phyloP scores from a whole-genome alignment of 1,284 basidiomycete genomes.

The Sparassis latifolia region DNA sequence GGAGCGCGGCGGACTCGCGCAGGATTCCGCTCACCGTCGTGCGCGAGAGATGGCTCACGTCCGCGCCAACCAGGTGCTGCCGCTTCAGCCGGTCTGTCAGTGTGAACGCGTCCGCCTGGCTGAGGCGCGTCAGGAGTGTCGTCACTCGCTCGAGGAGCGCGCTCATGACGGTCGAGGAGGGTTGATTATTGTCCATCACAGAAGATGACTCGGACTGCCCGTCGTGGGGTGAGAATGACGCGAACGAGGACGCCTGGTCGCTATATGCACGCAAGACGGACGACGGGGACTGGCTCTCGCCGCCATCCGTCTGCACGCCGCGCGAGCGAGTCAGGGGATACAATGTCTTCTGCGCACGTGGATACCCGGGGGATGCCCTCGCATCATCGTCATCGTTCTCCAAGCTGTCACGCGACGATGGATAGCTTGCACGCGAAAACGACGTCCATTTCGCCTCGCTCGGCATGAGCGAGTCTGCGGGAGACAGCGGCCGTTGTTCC shows the following conservation, averaged over 20 bases:
- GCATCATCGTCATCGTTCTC: conserved; percentile 40
- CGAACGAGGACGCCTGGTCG: conserved; percentile 34
- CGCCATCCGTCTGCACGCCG: conserved; percentile 70
- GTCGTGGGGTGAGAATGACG: conserved; percentile 39
- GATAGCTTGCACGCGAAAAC: conserved; percentile 31
- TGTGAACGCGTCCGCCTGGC: conserved; percentile 82
- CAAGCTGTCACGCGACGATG: conserved; percentile 36
- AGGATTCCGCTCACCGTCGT: conserved; percentile 77
- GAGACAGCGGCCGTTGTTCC: conserved; percentile 47
- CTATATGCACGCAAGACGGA: conserved; percentile 31
- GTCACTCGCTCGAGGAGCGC: conserved; percentile 68
- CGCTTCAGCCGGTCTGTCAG: conserved; percentile 87
- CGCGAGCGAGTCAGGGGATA: conserved; percentile 58
- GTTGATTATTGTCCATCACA: conserved; percentile 42
- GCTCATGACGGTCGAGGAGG: conserved; percentile 38
- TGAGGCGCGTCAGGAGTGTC: conserved; percentile 62
- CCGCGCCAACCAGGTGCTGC: conserved; percentile 79
- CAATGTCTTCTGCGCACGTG: conserved; percentile 40
- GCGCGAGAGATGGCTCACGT: conserved; percentile 84
- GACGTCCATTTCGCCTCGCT: conserved; percentile 37
- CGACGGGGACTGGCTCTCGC: conserved; percentile 24
- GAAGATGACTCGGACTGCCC: conserved; percentile 66
- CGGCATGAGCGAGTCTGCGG: conserved; percentile 40
- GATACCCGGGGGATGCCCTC: conserved; percentile 35
- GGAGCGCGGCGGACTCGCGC: conserved; percentile 64